These are phyloP conservation scores for Ascochyta fabae DNA, from an alignment of 2,329 filamentous ascomycete species.

Conservation along the genomic window DNA sequence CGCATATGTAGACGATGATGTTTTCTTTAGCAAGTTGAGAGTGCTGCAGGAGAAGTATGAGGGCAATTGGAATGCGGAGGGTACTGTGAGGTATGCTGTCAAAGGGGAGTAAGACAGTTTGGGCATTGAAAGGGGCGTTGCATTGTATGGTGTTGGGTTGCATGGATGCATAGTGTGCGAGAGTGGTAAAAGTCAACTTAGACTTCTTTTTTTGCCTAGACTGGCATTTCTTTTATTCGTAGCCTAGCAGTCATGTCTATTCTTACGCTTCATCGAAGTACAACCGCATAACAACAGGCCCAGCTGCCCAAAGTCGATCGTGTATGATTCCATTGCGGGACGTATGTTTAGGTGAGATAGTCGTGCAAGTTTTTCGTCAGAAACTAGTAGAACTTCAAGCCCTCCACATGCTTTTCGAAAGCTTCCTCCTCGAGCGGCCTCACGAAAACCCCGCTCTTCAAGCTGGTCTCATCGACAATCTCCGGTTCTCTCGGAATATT, in stretches of 20 bases:
- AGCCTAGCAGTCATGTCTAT: too few species aligned
- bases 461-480: not conserved
- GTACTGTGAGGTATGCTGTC: constrained; percentile 32
- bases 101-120: not conserved
- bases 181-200: not conserved
- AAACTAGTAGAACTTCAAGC: constrained; percentile 12
- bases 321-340: too few species aligned
- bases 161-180: constrained; percentile 5
- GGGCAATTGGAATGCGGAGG: constrained; percentile 45
- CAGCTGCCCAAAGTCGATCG: too few species aligned
- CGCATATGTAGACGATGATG: constrained; percentile 77
- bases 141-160: constrained; percentile 8
- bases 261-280: too few species aligned
- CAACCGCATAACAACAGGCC: too few species aligned
- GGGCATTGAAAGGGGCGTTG: not conserved
- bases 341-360: too few species aligned
- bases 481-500: too few species aligned
- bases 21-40: constrained; percentile 58
- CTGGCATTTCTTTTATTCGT: not conserved
- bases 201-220: not conserved
- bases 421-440: constrained; percentile 16
- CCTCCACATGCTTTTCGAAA: constrained; percentile 13
- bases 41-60: constrained; percentile 49
- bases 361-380: too few species aligned
- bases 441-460: constrained; percentile 3